A percentile compares a stretch with the other conserved stretches of the same genome.
phyloP scores from a whole-genome alignment of 768 basidiomycete genomes.

The Suillus subaureus region DNA sequence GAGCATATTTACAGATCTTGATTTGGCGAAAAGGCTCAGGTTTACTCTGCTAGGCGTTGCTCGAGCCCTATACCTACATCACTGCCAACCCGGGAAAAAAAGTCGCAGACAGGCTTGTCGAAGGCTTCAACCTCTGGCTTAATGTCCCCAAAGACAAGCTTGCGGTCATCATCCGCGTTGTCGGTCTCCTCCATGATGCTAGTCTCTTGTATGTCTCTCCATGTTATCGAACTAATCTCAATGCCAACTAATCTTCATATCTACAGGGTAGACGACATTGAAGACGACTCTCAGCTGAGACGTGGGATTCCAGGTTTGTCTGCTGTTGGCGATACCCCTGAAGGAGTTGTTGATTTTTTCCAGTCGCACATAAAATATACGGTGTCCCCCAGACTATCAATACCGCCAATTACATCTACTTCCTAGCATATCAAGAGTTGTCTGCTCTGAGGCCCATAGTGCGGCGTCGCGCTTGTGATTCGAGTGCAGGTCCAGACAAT shows the following conservation, averaged over 20 bases:
- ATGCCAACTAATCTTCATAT: neutral
- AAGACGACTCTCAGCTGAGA: slow-evolving; percentile 83
- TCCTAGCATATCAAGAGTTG: slow-evolving; percentile 83
- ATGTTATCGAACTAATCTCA: neutral
- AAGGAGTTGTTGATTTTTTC: neutral
- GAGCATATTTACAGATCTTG: neutral
- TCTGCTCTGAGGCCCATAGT: slow-evolving; percentile 32
- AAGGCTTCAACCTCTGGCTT: slow-evolving; percentile 90
- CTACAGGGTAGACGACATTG: slow-evolving; percentile 84
- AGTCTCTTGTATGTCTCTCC: slow-evolving; percentile 69
- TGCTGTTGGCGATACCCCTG: neutral
- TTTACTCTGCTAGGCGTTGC: slow-evolving; percentile 40
- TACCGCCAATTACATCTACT: slow-evolving; percentile 92
- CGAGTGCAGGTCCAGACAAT: neutral
- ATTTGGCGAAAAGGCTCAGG: neutral
- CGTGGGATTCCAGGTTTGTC: slow-evolving; percentile 73
- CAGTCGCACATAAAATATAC: slow-evolving; percentile 96
- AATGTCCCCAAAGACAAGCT: slow-evolving; percentile 72
- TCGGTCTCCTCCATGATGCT: slow-evolving; percentile 89
- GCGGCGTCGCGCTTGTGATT: neutral
- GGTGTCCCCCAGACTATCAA: slow-evolving; percentile 94
- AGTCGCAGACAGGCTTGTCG: slow-evolving; percentile 78
- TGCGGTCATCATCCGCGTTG: slow-evolving; percentile 67
- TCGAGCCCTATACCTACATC: slow-evolving; percentile 87
- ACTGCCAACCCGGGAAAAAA: slow-evolving; percentile 87